Conservation (phyloP, 176 grass and related monocot species). For the sorghum (Sorghum bicolor) region DNA sequence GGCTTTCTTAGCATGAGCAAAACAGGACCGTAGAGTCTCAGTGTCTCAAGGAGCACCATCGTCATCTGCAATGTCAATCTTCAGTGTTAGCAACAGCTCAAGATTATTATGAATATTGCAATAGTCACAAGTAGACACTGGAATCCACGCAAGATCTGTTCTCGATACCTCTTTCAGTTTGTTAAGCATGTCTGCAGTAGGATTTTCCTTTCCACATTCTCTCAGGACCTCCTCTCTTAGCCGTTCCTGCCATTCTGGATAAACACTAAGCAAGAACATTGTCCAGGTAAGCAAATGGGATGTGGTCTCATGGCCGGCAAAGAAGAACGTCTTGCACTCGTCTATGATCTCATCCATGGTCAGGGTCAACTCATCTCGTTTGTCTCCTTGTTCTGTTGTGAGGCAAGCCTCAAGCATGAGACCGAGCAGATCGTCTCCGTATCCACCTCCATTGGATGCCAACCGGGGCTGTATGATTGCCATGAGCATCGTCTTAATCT, state of each 20-base stretch:
- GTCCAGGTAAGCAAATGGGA: conserved; percentile 57
- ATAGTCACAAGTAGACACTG: background rate
- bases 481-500: conserved; percentile 22
- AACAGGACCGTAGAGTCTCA: conserved; percentile 21
- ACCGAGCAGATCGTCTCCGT: conserved; percentile 44
- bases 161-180: conserved; percentile 46
- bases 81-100: background rate
- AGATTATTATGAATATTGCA: background rate
- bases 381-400: conserved; percentile 1
- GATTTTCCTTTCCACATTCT: conserved; percentile 38
- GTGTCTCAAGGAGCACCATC: conserved; percentile 36
- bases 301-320: conserved; percentile 66
- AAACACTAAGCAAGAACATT: conserved; percentile 45
- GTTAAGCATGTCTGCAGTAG: conserved; percentile 42
- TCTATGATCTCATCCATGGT: conserved; percentile 53
- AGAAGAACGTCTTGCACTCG: conserved; percentile 72
- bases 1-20: conserved; percentile 15
- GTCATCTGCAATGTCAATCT: conserved; percentile 25
- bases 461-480: conserved; percentile 37
- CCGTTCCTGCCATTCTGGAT: conserved; percentile 57
- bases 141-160: background rate
- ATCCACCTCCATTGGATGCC: background rate
- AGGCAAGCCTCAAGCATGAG: conserved; percentile 47
- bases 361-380: conserved; percentile 1
- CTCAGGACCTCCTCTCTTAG: conserved; percentile 48